phyloP scores from a whole-genome alignment of 1,284 basidiomycete species.

The Naganishia liquefaciens region DNA sequence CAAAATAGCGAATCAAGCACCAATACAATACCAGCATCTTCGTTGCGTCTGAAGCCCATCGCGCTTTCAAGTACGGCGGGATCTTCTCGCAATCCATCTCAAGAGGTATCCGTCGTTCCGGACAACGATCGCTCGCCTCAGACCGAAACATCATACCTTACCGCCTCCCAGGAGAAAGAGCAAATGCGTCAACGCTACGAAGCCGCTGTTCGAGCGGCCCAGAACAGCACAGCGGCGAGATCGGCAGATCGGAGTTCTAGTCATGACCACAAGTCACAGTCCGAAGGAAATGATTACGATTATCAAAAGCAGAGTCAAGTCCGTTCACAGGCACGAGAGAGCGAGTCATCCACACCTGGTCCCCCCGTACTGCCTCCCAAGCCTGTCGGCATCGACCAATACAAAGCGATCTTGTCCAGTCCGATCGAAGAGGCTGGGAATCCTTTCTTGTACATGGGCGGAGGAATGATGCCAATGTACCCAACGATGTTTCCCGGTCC shows the following conservation, averaged over 20 bases:
- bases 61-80: not conserved
- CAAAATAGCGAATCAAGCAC: constrained; percentile 15
- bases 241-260: not conserved
- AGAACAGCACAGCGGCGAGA: not conserved
- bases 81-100: too few relatives aligned
- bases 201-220: constrained; percentile 35
- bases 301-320: not conserved
- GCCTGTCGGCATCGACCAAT: constrained; percentile 16
- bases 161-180: constrained; percentile 47
- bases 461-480: constrained; percentile 12
- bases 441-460: constrained; percentile 14
- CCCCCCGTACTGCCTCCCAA: constrained; percentile 13
- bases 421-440: constrained; percentile 15
- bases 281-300: not conserved
- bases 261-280: not conserved
- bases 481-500: constrained; percentile 13
- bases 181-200: constrained; percentile 44
- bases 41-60: not conserved
- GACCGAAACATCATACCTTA: constrained; percentile 32
- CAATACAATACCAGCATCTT: constrained; percentile 7
- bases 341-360: not conserved
- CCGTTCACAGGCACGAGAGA: too few relatives aligned
- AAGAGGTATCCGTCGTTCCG: too few relatives aligned
- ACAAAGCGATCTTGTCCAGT: constrained; percentile 25
- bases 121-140: not conserved